Conservation (phyloP, 495 filamentous ascomycete genomes). For the Lichina pygmaea region DNA sequence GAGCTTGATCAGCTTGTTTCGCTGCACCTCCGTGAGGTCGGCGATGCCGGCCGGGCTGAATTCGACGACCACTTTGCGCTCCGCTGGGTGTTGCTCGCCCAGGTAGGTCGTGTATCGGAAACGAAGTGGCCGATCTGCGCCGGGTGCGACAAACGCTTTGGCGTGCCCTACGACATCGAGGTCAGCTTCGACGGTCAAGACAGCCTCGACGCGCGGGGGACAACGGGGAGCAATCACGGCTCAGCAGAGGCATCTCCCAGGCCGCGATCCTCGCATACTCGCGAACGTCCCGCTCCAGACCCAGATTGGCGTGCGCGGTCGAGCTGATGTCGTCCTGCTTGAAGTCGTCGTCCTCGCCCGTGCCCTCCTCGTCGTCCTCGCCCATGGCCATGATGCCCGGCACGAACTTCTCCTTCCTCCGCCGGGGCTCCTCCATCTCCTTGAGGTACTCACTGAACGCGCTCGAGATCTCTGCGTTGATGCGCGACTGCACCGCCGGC, state of each 20-base stretch:
- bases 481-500: not conserved
- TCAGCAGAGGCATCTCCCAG: conserved; percentile 88
- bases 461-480: not conserved
- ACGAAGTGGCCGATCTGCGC: conserved; percentile 37
- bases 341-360: conserved; percentile 29
- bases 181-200: conserved; percentile 4
- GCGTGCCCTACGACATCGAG: conserved; percentile 34
- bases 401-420: not conserved
- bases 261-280: conserved; percentile 68
- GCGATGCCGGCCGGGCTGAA: conserved; percentile 46
- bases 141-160: conserved; percentile 50
- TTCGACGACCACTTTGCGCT: conserved; percentile 79
- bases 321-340: conserved; percentile 60
- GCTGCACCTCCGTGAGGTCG: conserved; percentile 35
- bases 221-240: conserved; percentile 27
- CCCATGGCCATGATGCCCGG: conserved; percentile 19
- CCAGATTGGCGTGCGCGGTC: conserved; percentile 60
- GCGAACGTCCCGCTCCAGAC: conserved; percentile 68
- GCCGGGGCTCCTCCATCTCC: not conserved
- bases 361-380: conserved; percentile 20
- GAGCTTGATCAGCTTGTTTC: conserved; percentile 64
- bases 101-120: conserved; percentile 97
- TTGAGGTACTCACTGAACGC: not conserved
- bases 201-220: not conserved
- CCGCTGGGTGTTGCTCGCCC: conserved; percentile 78